Evolutionary conservation across 805 yeast species (phyloP), one percentile per base, ranked within the genome.

Genomic region (Metschnikowia hibisci): DNA sequence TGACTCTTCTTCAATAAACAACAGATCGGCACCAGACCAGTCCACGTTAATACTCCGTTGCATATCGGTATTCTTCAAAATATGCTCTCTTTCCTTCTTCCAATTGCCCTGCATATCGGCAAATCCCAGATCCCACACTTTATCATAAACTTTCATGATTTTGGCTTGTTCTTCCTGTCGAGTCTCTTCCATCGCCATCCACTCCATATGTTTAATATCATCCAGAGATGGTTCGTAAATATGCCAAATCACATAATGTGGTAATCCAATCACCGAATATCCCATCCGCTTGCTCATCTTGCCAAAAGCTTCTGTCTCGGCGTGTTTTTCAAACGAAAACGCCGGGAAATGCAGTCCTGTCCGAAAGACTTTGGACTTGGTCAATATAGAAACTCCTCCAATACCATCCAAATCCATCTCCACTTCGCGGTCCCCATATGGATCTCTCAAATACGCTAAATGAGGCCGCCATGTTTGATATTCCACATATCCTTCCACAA

Each of bases 391-490:
- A 34, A 91, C 99, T 52, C 98, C 99, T 20, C 99, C 99, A 54
- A 91, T 89, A 41, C 99, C 99, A 64, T 91, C 98, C 49, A 91
- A 71, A 44, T 84, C 90, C 84, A 91, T 84, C 60, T 88, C 96
- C 34, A 84, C 91, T 59, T 87, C 91, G 5, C 95, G 91, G 64
- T 89, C 95, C 18, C 98, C 99, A 57, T 86, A 82, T 2, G 96
- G 96, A 57, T 90, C 97, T 54, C 98, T 75, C 61, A 91, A 74
- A 60, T 93, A 91, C 0, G 98, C 98, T 52, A 91, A 73, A 66
- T 91, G 98, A 2, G 96, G 95, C 65, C 99, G 77, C 97, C 98
- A 91, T 2, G 99, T 91, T 33, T 95, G 96, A 63, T 88, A 93
- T 67, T 91, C 99, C 18, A 88, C 95, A 62, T 89, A 89, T 12